Conservation (phyloP, 2,329 filamentous ascomycete species). For the Ramularia collo-cygni region DNA sequence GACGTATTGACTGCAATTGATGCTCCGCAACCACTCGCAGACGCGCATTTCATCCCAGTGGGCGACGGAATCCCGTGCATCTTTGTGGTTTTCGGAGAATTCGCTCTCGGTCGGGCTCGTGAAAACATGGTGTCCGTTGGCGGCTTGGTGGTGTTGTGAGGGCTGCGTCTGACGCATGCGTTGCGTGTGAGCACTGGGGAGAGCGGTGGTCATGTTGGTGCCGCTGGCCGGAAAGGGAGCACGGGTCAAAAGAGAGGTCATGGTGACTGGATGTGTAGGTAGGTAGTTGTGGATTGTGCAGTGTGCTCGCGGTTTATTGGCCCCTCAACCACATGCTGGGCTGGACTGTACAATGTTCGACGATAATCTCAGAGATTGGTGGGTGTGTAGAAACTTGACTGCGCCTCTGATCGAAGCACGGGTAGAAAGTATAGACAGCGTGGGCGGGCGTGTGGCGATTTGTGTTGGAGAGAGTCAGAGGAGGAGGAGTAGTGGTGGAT, state of each 20-base stretch:
- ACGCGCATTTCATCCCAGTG: conserved; percentile 87
- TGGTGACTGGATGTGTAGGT: conserved; percentile 32
- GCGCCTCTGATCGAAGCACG: too few species aligned
- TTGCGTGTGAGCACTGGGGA: conserved; percentile 2
- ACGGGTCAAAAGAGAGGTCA: conserved; percentile 77
- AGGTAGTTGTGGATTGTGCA: background rate
- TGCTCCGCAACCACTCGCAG: conserved; percentile 80
- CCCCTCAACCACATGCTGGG: too few species aligned
- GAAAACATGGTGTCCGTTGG: conserved; percentile 43
- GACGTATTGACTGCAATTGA: conserved; percentile 93
- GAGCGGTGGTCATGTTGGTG: conserved; percentile 19
- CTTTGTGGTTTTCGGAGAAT: conserved; percentile 70
- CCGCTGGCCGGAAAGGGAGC: conserved; percentile 51
- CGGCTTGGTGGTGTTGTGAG: conserved; percentile 4
- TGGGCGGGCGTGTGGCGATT: too few species aligned
- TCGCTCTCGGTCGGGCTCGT: conserved; percentile 86
- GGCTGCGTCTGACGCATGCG: conserved; percentile 20
- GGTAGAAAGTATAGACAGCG: too few species aligned
- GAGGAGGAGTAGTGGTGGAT: too few species aligned
- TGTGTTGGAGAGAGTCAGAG: too few species aligned
- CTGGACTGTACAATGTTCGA: too few species aligned
- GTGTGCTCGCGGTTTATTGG: too few species aligned
- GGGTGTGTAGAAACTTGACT: background rate
- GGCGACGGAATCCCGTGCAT: conserved; percentile 33
- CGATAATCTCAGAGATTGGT: conserved; percentile 1